These are phyloP conservation scores for Oryza rufipogon DNA, from an alignment of 176 grass and related monocot species.

Conservation along the genomic window DNA sequence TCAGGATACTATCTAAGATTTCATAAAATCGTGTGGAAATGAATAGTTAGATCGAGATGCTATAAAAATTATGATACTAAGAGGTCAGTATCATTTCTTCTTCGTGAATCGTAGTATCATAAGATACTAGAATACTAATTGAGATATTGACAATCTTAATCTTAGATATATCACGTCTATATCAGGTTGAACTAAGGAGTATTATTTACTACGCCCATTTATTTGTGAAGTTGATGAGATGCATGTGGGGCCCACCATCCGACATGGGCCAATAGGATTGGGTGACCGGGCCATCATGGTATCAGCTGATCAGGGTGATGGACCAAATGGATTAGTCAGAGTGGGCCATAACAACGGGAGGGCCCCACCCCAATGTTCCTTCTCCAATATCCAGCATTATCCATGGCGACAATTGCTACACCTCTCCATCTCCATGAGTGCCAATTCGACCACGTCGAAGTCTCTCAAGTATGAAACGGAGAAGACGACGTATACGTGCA, in stretches of 20 bases:
- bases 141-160: too few relatives aligned
- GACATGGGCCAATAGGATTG: not conserved
- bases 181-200: too few relatives aligned
- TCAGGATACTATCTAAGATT: too few relatives aligned
- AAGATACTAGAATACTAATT: too few relatives aligned
- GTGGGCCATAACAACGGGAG: not conserved
- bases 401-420: not conserved
- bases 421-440: not conserved
- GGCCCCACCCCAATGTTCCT: not conserved
- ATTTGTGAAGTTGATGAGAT: not conserved
- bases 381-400: not conserved
- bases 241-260: not conserved
- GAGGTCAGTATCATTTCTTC: too few relatives aligned
- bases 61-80: too few relatives aligned
- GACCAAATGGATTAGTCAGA: not conserved
- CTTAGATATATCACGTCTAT: too few relatives aligned
- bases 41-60: too few relatives aligned
- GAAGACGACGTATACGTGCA: not conserved
- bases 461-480: not conserved
- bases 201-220: not conserved
- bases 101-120: too few relatives aligned
- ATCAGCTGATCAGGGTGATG: not conserved
- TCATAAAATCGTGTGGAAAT: too few relatives aligned
- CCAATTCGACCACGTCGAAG: not conserved
- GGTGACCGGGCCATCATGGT: not conserved